Evolutionary conservation across 345 rosid genomes (phyloP).

Genomic region (Excoecaria agallocha): DNA sequence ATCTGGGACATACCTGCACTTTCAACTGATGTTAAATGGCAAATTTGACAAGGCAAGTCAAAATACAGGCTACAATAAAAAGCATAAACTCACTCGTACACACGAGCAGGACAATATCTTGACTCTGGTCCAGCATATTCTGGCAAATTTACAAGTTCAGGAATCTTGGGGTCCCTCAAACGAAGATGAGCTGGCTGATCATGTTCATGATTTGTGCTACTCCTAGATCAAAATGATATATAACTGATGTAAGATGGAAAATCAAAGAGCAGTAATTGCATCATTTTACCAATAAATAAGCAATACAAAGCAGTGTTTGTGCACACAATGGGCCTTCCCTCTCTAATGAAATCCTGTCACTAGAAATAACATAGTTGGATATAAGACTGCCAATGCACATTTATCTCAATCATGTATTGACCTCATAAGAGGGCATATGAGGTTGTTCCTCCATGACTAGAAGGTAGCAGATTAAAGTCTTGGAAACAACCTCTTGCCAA

Average conservation of each 20-base stretch:
- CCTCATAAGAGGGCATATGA: too few species aligned
- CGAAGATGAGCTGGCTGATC: constrained; percentile 91
- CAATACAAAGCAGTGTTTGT: neutral
- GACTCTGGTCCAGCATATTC: constrained; percentile 84
- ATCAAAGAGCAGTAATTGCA: neutral
- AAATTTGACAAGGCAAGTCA: constrained; percentile 4
- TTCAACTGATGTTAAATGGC: constrained; percentile 6
- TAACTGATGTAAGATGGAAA: constrained; percentile 8
- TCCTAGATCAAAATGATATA: constrained; percentile 43
- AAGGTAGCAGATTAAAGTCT: too few species aligned
- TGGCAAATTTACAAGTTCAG: constrained; percentile 72
- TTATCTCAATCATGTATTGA: too few species aligned
- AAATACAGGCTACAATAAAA: constrained; percentile 6
- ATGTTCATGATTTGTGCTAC: constrained; percentile 93
- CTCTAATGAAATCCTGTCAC: too few species aligned
- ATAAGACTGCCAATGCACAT: too few species aligned
- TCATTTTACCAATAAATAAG: neutral
- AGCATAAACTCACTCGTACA: constrained; percentile 87
- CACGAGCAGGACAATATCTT: constrained; percentile 94
- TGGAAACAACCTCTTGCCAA: too few species aligned
- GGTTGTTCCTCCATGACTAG: too few species aligned
- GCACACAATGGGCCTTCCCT: too few species aligned
- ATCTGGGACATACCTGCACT: constrained; percentile 66
- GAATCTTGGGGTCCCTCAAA: constrained; percentile 63
- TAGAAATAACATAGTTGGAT: too few species aligned